Conservation (phyloP, 2,329 filamentous ascomycete genomes). For the Botryotinia convoluta region DNA sequence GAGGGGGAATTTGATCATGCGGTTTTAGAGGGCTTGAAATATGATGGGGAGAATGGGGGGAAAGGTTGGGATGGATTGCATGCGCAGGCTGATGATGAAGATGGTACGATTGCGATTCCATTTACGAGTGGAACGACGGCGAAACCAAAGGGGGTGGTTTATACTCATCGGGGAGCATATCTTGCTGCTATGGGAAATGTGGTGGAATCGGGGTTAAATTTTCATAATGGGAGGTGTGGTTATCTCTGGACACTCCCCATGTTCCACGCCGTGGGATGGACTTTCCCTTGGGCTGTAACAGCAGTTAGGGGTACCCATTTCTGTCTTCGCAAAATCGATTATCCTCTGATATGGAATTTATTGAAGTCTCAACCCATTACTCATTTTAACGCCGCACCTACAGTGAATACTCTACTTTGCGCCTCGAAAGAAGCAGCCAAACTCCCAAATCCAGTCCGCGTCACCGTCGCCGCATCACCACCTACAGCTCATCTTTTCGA, state of each 20-base stretch:
- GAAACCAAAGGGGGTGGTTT: conserved; percentile 87
- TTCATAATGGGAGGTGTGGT: conserved; percentile 64
- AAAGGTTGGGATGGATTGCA: conserved; percentile 77
- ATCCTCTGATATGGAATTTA: conserved; percentile 85
- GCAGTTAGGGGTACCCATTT: conserved; percentile 93
- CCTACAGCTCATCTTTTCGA: conserved; percentile 89
- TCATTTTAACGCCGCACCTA: conserved; percentile 94
- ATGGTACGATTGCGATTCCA: conserved; percentile 79
- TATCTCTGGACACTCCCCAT: conserved; percentile 93
- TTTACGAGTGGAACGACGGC: conserved; percentile 96
- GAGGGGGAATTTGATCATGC: conserved; percentile 81
- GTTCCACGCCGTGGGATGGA: conserved; percentile 64
- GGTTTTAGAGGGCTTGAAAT: conserved; percentile 72
- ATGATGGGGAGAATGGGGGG: conserved; percentile 63
- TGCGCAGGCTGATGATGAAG: conserved; percentile 69
- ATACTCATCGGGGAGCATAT: conserved; percentile 84
- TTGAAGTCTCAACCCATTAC: conserved; percentile 84
- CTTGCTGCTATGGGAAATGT: conserved; percentile 82
- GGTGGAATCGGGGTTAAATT: conserved; percentile 83
- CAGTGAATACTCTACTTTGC: conserved; percentile 91
- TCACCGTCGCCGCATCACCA: conserved; percentile 90
- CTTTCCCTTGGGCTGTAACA: conserved; percentile 90
- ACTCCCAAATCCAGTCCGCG: conserved; percentile 69
- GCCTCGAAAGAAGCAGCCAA: conserved; percentile 70
- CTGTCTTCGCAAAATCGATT: conserved; percentile 92